Evolutionary conservation across 257 asterid species (phyloP).

Genomic region (Dorcoceras hygrometricum): DNA sequence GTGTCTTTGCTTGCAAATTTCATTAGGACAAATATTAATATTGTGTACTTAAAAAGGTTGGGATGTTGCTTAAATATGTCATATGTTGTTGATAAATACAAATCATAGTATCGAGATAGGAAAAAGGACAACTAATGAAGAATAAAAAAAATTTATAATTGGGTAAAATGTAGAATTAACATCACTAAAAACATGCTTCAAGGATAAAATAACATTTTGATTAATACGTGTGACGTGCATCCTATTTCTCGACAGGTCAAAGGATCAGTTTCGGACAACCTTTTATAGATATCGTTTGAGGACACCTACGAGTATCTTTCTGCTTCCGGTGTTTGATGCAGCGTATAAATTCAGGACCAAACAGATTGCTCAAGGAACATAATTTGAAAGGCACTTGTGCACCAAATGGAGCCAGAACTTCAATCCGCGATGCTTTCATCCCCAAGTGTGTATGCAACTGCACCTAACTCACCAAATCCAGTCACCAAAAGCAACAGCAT

Average conservation of each 20-base stretch:
- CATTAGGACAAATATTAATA: not conserved
- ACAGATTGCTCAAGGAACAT: constrained; percentile 20
- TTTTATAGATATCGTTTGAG: constrained; percentile 26
- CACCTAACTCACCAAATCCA: constrained; percentile 47
- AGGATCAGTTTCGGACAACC: constrained; percentile 22
- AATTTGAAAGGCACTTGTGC: constrained; percentile 13
- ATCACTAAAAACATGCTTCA: no score
- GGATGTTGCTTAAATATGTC: constrained; percentile 24
- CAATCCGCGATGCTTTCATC: constrained; percentile 32
- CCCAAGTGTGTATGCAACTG: constrained; percentile 35
- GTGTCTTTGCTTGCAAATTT: constrained; percentile 4
- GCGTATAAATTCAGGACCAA: constrained; percentile 56
- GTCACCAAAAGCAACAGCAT: constrained; percentile 21
- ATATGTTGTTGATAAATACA: constrained; percentile 23
- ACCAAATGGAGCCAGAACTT: constrained; percentile 33
- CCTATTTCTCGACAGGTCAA: constrained; percentile 16
- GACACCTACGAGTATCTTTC: constrained; percentile 40
- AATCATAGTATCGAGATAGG: constrained; percentile 6
- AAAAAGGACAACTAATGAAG: no score
- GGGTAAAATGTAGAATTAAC: no score
- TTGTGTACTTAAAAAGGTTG: constrained; percentile 7
- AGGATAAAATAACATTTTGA: no score
- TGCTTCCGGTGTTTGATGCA: constrained; percentile 23
- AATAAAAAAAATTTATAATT: no score
- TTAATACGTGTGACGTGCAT: no score